A percentile compares a stretch with the other conserved stretches of the same genome.
These are phyloP conservation scores for Penicillium sp. DNA, from an alignment of 2,329 filamentous ascomycete genomes.

Conservation along the genomic window DNA sequence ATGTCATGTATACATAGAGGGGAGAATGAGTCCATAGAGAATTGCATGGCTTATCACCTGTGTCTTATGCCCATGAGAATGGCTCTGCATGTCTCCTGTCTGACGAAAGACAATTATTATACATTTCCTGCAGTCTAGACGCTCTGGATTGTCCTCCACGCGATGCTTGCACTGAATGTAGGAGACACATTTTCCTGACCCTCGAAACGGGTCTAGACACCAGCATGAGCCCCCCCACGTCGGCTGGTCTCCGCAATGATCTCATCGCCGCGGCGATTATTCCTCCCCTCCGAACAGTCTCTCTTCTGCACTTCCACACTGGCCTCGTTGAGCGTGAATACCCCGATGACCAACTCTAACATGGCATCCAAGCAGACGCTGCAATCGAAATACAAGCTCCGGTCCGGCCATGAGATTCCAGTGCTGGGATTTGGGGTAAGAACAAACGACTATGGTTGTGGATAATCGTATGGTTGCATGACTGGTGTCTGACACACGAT, in stretches of 20 bases:
- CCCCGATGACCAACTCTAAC: background rate
- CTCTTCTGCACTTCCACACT: background rate
- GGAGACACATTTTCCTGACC: too few relatives aligned
- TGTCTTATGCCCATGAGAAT: too few relatives aligned
- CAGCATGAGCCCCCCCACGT: background rate
- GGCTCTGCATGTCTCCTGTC: too few relatives aligned
- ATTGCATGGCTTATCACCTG: constrained; percentile 8
- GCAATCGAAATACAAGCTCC: constrained; percentile 44
- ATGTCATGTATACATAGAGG: constrained; percentile 20
- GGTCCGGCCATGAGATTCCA: constrained; percentile 58
- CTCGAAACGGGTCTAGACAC: too few relatives aligned
- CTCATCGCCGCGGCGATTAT: constrained; percentile 8
- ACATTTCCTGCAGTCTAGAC: too few relatives aligned
- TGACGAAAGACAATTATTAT: too few relatives aligned
- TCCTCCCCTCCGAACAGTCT: background rate
- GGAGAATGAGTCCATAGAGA: constrained; percentile 13
- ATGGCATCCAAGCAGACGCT: constrained; percentile 20
- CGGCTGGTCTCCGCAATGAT: constrained; percentile 11
- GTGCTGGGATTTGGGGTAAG: constrained; percentile 54
- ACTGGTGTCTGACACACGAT: background rate
- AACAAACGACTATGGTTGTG: constrained; percentile 1
- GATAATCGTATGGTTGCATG: background rate
- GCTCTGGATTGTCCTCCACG: too few relatives aligned
- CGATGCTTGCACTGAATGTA: too few relatives aligned
- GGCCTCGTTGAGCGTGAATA: background rate